Evolutionary conservation across 2,329 filamentous ascomycete species (phyloP), one percentile per base, ranked within the genome.

Genomic region (Tolypocladium sp.): DNA sequence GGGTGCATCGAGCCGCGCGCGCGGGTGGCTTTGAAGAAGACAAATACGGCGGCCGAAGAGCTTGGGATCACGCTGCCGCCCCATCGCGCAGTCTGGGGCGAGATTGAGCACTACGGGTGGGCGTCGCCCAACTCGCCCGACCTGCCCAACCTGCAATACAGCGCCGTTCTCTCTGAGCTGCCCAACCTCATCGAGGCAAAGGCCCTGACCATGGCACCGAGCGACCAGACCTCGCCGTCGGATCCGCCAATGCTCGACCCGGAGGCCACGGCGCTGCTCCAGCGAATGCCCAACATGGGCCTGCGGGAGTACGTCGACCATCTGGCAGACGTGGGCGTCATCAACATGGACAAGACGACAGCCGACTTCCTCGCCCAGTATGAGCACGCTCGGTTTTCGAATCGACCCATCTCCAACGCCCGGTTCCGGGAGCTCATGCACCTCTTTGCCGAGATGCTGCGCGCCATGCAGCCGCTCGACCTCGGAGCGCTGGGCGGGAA

Each of bases 101-200:
- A 84, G n/a, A 85, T 97, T 57, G 84, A 90, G 61, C 94, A 99
- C 70, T 79, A 86, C 20, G 94, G 93, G 57, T 97, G 94, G 93
- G 88, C 89, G 2, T 90, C 91, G 2, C 93, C 93, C 7, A 82
- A 83, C 37, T 88, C 85, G 1, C 77, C 82, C 10, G 89, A 94
- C 68, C 76, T 94, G 22, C 86, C 91, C 5, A 85, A 91, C 68
- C 75, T 97, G n/a, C 86, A 95, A 63, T 97, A 96, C 72, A 82
- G 81, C 65, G 85, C 86, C 2, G 91, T 99, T 30, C 79, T 97
- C 22, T 81, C 83, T 42, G 93, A 97, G 73, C 79, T 99, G 30
- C 91, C 92, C 1, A 88, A 95, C 69, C 80, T 97, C 35, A 90
- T 97, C 63, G 93, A 97, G 76, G 93, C 91, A 12, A 93, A 93